Evolutionary conservation across 352 stramenopile genomes (phyloP), one percentile per base, ranked within the genome.

Genomic region (Phytophthora tubulina): DNA sequence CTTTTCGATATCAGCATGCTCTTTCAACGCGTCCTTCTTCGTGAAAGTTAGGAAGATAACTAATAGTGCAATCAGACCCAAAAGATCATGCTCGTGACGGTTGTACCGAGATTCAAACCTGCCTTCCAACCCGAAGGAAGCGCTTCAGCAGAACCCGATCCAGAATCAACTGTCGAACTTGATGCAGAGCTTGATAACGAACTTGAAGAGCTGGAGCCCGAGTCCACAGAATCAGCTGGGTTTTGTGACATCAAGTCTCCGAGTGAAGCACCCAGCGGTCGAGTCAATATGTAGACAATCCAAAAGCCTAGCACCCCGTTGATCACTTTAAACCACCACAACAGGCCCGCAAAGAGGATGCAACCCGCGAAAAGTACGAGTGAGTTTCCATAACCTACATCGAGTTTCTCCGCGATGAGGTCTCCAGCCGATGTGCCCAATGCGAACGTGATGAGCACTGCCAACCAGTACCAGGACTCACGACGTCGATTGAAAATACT

Each of bases 241-340:
- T 78, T 61, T 45, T 78, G 70, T 9, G 70, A 78, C 31, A 78
- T 50, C 49, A 78, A 49, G 50, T 78, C 70, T 21, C 70, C 70
- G 8, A 78, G 46, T 4, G 70, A 74, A 17, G 70, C 70, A 4
- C 70, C 64, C 9, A 78, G 70, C 17, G 70, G 70, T 33, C 59
- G 70, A 30, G 50, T 78, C 33, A 74, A 39, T 17, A 78, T 41
- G 53, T 78, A 78, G 31, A 78, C 54, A 1, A 73, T 11, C 70
- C 70, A 77, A 36, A 77, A 77, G 14, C 64, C 64, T 6, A 73
- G 6, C 13, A 78, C 70, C 1, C 46, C 45, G 53, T 73, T 70
- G 30, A 78, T 67, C 33, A 63, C 49, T 13, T 73, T 70, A 39
- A 66, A 66, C 44, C 54, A 63, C 70, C 59, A 71, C 2, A 78